Conservation (phyloP, 2,329 filamentous ascomycete species). For the Trichophyton mentagrophytes region DNA sequence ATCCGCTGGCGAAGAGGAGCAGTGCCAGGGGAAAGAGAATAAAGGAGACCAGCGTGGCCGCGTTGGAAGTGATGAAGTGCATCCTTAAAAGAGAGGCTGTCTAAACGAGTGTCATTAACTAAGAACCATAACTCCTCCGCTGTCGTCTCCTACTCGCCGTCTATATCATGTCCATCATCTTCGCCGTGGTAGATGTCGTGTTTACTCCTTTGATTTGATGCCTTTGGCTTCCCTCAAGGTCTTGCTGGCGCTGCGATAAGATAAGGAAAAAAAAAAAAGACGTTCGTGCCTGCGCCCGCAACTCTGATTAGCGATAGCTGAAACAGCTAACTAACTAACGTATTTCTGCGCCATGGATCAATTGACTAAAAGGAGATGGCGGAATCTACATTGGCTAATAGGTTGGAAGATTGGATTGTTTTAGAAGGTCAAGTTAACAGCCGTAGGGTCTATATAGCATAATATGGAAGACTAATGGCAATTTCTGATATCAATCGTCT, state of each 20-base stretch:
- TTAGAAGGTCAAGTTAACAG: neutral
- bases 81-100: neutral
- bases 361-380: too few species aligned
- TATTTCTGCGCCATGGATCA: neutral
- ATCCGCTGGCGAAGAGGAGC: slow-evolving; percentile 69
- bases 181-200: neutral
- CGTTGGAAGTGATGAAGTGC: neutral
- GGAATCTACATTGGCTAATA: too few species aligned
- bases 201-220: neutral
- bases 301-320: slow-evolving; percentile 1
- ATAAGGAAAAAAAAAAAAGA: neutral
- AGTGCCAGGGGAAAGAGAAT: slow-evolving; percentile 63
- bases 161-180: neutral
- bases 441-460: neutral
- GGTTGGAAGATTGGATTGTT: neutral
- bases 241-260: neutral
- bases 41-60: slow-evolving; percentile 45
- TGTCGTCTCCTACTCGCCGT: neutral
- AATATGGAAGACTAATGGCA: neutral
- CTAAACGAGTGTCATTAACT: neutral
- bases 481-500: neutral
- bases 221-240: neutral
- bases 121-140: neutral
- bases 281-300: neutral
- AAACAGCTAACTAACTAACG: neutral